A percentile compares a stretch with the other conserved stretches of the same genome.
Evolutionary conservation across 2,329 filamentous ascomycete genomes (phyloP).

Genomic region (Fonsecaea erecta): DNA sequence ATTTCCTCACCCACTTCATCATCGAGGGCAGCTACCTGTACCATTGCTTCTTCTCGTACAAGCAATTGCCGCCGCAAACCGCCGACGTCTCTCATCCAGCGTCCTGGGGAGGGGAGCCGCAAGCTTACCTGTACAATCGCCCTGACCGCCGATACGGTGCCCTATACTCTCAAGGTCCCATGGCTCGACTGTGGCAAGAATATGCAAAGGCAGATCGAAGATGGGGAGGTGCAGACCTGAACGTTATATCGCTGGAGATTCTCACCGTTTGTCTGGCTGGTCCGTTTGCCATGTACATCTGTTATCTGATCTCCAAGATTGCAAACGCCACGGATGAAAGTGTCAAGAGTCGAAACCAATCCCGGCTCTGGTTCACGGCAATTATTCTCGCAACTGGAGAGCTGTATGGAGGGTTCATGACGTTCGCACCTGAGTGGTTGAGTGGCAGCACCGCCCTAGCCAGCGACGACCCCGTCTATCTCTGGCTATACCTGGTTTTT

Average conservation of each 20-base stretch:
- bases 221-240: slow-evolving; percentile 64
- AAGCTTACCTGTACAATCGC: slow-evolving; percentile 59
- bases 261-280: slow-evolving; percentile 65
- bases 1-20: slow-evolving; percentile 86
- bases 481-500: slow-evolving; percentile 67
- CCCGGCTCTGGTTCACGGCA: slow-evolving; percentile 61
- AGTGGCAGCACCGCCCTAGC: slow-evolving; percentile 62
- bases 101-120: slow-evolving; percentile 26
- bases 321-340: slow-evolving; percentile 29
- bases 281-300: slow-evolving; percentile 63
- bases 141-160: slow-evolving; percentile 62
- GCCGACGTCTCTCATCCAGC: slow-evolving; percentile 40
- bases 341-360: slow-evolving; percentile 38
- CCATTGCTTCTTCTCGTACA: slow-evolving; percentile 83
- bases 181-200: slow-evolving; percentile 66
- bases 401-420: slow-evolving; percentile 69
- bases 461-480: slow-evolving; percentile 64
- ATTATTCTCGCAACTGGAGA: slow-evolving; percentile 65
- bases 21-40: slow-evolving; percentile 92
- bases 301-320: slow-evolving; percentile 53
- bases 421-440: slow-evolving; percentile 69
- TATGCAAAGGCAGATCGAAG: slow-evolving; percentile 67
- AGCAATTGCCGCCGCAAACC: slow-evolving; percentile 48
- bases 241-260: slow-evolving; percentile 63
- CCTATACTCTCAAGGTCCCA: slow-evolving; percentile 59